Percentiles rank a stretch among this genome's conserved stretches.
phyloP scores from a whole-genome alignment of 2,329 filamentous ascomycete genomes.

The Botrytis medusae region DNA sequence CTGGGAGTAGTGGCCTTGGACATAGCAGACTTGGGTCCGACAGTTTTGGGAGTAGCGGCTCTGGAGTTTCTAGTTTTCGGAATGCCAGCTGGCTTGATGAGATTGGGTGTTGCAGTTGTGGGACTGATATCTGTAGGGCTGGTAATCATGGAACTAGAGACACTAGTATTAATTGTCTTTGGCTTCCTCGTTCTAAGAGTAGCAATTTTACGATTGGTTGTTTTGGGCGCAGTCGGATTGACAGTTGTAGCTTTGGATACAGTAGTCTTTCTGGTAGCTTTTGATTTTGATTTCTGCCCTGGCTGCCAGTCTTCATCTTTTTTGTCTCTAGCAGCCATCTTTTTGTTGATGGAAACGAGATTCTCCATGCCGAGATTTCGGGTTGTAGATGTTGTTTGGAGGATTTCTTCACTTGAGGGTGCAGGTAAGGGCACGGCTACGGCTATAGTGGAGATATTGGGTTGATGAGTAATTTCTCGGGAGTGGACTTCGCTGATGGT shows the following conservation, averaged over 20 bases:
- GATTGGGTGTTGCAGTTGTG: not conserved
- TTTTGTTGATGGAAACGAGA: not conserved
- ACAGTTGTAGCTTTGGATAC: not conserved
- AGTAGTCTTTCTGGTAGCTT: not conserved
- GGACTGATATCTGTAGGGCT: not conserved
- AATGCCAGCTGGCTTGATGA: not conserved
- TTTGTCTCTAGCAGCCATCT: not conserved
- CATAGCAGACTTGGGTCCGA: not conserved
- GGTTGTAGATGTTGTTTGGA: not conserved
- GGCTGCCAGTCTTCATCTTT: not conserved
- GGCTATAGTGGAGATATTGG: not conserved
- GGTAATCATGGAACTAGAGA: too few species aligned
- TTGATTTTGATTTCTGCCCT: not conserved
- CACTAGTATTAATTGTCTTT: too few species aligned
- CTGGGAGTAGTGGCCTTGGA: not conserved
- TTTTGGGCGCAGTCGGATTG: not conserved
- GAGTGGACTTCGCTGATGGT: not conserved
- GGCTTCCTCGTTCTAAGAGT: not conserved
- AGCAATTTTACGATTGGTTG: not conserved
- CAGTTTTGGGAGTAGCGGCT: not conserved
- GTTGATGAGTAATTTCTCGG: not conserved
- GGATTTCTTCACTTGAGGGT: not conserved
- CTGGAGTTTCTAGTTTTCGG: not conserved
- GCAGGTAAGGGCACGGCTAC: not conserved
- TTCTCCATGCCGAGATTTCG: not conserved